phyloP scores from a whole-genome alignment of 306 rosid genomes.

The Gillenia trifoliata region DNA sequence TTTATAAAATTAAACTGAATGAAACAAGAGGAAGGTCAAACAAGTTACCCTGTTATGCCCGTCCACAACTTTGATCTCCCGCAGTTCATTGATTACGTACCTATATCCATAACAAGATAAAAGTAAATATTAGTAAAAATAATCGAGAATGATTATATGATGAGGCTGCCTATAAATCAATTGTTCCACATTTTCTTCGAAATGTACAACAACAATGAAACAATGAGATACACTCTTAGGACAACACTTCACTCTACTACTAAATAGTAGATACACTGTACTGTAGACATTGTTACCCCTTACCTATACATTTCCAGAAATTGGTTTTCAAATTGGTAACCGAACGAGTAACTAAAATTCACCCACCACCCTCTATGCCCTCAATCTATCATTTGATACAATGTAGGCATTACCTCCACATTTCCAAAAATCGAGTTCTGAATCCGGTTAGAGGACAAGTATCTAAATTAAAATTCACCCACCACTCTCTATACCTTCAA shows the following conservation, averaged over 20 bases:
- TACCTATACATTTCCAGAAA: not conserved
- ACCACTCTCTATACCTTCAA: not conserved
- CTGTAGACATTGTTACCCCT: not conserved
- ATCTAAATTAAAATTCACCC: not conserved
- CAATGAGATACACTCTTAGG: not conserved
- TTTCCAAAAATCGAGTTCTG: not conserved
- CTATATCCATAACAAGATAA: conserved; percentile 7
- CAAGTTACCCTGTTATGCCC: conserved; percentile 31
- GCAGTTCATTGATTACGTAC: conserved; percentile 24
- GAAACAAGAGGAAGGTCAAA: not conserved
- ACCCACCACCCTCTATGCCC: not conserved
- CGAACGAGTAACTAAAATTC: not conserved
- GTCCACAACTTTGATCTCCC: conserved; percentile 37
- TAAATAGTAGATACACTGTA: not conserved
- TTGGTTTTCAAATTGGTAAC: not conserved
- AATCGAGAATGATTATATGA: not conserved
- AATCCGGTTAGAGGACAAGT: not conserved
- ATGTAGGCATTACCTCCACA: not conserved
- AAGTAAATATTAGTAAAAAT: not conserved
- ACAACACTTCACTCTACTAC: not conserved
- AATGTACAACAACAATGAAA: not conserved
- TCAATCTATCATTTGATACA: not conserved
- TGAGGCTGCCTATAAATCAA: not conserved
- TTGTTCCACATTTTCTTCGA: not conserved
- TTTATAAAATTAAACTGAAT: not conserved